Evolutionary conservation across 2,329 filamentous ascomycete genomes (phyloP), one percentile per base, ranked within the genome.

Genomic region (Davidsoniella neocaledoniae): DNA sequence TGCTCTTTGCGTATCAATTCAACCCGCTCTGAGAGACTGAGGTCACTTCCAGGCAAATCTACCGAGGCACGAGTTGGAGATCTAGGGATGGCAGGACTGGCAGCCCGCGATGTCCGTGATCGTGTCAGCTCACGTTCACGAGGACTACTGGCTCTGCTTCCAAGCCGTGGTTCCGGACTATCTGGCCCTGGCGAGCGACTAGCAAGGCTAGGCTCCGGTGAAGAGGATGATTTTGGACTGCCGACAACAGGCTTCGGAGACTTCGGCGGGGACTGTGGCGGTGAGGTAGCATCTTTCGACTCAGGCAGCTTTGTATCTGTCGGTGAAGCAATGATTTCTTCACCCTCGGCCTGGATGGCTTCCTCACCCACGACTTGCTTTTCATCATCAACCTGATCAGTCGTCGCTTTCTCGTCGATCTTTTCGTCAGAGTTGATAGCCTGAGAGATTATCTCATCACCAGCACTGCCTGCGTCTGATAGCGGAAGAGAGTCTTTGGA

Each of bases 401-500:
- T 9, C 8, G 29, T 12, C 8, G 29, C 29, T 12, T 33, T 33
- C 8, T 33, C 29, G 12, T 33, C 29, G 6, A 12, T 33, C 29
- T 33, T 33, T 33, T 9, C 29, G 29, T 33, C 29, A 4, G 12
- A 4, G 8, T 9, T 33, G 7, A 33, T 33, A 33, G 9, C 8
- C 6, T 33, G 29, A 33, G 29, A 12, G 29, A 12, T 29, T 3
- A 10, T 23, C 9, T 26, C 44, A n/a, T 37, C 43, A 5, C 47
- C 49, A 23, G 38, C 25, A 21, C 49, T 39, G 3, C 21, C 25
- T 5, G 19, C 78, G 46, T 93, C 86, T 10, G 76, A 76, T 5
- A 81, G 77, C 4, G 73, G 71, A 14, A 88, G 67, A 1, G 84
- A 83, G 52, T 86, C 81, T 53, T 83, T 81, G 2, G 86, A 87